Percentiles rank a stretch among this genome's conserved stretches.
These are phyloP conservation scores for Cordyceps javanica DNA, from an alignment of 2,329 filamentous ascomycete species.

Conservation along the genomic window DNA sequence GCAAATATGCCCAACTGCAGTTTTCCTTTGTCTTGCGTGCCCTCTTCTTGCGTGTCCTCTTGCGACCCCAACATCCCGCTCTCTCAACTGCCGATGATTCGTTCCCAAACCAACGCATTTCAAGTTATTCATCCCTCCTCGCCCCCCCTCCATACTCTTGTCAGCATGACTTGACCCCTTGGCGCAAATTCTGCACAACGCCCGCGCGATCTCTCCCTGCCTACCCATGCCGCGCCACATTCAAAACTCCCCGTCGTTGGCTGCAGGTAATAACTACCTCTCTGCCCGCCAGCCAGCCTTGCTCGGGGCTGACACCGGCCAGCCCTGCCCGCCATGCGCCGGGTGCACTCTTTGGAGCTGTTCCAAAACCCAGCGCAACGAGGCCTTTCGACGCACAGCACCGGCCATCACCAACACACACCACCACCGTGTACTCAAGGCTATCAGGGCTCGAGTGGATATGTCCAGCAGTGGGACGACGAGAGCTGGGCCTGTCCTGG, in stretches of 20 bases:
- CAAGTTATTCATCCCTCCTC: no score
- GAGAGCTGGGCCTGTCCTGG: not conserved
- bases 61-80: no score
- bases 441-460: not conserved
- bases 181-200: not conserved
- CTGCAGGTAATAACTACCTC: constrained; percentile 1
- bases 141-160: no score
- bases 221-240: not conserved
- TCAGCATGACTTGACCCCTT: not conserved
- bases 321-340: not conserved
- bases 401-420: not conserved
- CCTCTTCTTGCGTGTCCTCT: no score
- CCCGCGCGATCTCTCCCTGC: not conserved
- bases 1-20: no score
- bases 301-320: not conserved
- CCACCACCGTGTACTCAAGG: no score
- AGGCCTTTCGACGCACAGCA: not conserved
- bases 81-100: no score
- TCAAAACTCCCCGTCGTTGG: not conserved
- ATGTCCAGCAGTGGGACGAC: not conserved
- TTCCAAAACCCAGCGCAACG: not conserved
- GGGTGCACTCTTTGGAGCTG: no score
- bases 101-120: no score
- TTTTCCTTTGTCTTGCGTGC: no score
- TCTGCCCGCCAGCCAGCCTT: not conserved